Base-by-base conservation (phyloP, 2,329 filamentous ascomycete species). In the Grosmannia clavigera region DNA sequence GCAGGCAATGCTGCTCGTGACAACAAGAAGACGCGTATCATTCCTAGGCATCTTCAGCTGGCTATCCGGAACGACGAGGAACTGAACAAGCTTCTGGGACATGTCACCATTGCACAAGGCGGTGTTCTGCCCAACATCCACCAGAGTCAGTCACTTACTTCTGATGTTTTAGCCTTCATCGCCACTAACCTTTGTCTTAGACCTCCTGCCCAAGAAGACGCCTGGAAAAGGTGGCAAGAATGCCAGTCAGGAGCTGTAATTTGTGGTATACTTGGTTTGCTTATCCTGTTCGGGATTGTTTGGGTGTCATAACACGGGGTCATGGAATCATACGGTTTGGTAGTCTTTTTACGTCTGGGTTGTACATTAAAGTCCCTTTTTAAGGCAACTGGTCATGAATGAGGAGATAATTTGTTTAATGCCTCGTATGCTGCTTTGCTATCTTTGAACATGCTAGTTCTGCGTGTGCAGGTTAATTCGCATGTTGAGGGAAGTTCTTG, bases 1-100 rank as follows among this genome's bases (percentile, higher is more conserved):
- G 94, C 94, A 75, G 94, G 94, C 70, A 99, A 99, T 77, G 94
- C 94, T 71, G 94, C 94, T 66, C 92, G 94, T 70, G 94, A 99
- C 81, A 96, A 97, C 87, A 99, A 99, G 90, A 97, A 97, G 88
- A 99, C 92, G 66, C 92, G 94, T 88, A 99, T 99, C 81, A 99
- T 97, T 64, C 94, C 94, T 67, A 91, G 94, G 78, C 94, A 99
- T 78, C 85, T 99, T 55, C 94, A 99, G 82, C 90, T 99, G 69
- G 94, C 94, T 78, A 99, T 99, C 81, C 87, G 94, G 73, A 96
- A 96, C 81, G 92, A 97, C 77, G 92, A 97, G 84, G 94, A 99
- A 80, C 77, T 97, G 88, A 96, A 97, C 88, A 97, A 92, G 55
- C 82, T 99, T 63, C 96, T 99, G 66, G 92, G 92, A 72, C 89